Base-by-base conservation (phyloP, 2,329 filamentous ascomycete species). In the Basipetospora chlamydospora region DNA sequence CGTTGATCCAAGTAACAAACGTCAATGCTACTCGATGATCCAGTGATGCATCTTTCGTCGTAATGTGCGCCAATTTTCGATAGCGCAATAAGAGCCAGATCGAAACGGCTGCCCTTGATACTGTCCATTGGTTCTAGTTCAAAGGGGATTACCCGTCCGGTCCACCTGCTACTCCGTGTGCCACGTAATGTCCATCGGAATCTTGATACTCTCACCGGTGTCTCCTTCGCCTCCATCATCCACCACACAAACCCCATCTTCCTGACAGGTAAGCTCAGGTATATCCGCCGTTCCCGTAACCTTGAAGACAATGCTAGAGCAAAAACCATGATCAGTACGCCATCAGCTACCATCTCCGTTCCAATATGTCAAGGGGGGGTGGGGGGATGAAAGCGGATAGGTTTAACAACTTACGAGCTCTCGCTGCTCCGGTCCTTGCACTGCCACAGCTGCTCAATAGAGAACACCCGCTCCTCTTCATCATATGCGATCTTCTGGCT, bases 161-260 rank as follows among this genome's bases (percentile, higher is more conserved):
- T n/a, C n/a, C n/a, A n/a, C n/a, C n/a, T n/a, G n/a, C n/a, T n/a
- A n/a, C n/a, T n/a, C n/a, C n/a, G 30, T 33, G 21, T 33, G 16
- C 30, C 30, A 33, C n/a, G 30, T 33, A 12, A 33, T 33, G 9
- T 33, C 30, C 30, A 33, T 33, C 18, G 18, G 17, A 12, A 33
- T 33, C n/a, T 21, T 13, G 18, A n/a, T n/a, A n/a, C n/a, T n/a
- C n/a, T n/a, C n/a, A 33, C 30, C 6, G 30, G 18, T 12, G 21
- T 21, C 9, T 21, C n/a, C n/a, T n/a, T 21, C 2, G 16, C 10
- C 16, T 33, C 30, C 6, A n/a, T n/a, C n/a, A n/a, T n/a, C n/a
- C n/a, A n/a, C n/a, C n/a, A n/a, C n/a, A n/a, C n/a, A n/a, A n/a
- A n/a, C n/a, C n/a, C n/a, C n/a, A n/a, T n/a, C n/a, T n/a, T n/a